Conservation (phyloP, 2,329 filamentous ascomycete genomes). For the Penicillium sp. region DNA sequence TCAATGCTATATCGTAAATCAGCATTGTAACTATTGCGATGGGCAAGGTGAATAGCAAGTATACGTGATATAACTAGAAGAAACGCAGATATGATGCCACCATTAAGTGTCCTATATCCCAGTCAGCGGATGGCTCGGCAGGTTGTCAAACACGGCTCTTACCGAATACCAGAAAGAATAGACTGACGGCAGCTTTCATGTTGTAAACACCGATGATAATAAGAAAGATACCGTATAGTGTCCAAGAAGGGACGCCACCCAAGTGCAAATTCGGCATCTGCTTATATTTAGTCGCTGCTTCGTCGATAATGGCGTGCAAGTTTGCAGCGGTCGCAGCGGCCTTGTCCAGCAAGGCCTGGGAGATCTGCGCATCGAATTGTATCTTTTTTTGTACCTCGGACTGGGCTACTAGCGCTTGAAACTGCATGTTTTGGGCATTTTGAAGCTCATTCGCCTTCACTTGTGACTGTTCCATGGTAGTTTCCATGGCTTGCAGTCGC, state of each 20-base stretch:
- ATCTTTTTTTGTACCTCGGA: slow-evolving; percentile 26
- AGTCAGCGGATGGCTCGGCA: neutral
- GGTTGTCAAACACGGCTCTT: neutral
- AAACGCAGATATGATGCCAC: slow-evolving; percentile 6
- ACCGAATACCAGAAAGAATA: slow-evolving; percentile 20
- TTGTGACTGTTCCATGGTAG: slow-evolving; percentile 32
- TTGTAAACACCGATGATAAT: slow-evolving; percentile 24
- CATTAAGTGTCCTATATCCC: slow-evolving; percentile 1
- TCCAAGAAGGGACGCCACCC: slow-evolving; percentile 21
- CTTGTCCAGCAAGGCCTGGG: slow-evolving; percentile 31
- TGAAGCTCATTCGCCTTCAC: slow-evolving; percentile 30
- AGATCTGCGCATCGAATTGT: slow-evolving; percentile 25
- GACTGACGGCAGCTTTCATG: slow-evolving; percentile 16
- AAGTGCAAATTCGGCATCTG: slow-evolving; percentile 15
- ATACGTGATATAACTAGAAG: slow-evolving; percentile 9
- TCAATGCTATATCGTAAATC: neutral
- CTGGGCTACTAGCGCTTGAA: slow-evolving; percentile 26
- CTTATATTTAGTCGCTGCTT: slow-evolving; percentile 23
- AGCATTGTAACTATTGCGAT: neutral
- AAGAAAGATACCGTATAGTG: slow-evolving; percentile 24
- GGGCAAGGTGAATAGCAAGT: slow-evolving; percentile 1
- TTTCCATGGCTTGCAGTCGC: slow-evolving; percentile 34
- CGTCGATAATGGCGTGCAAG: slow-evolving; percentile 31
- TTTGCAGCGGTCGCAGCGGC: slow-evolving; percentile 27
- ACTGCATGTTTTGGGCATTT: slow-evolving; percentile 33